phyloP scores from a whole-genome alignment of 176 grass and related monocot genomes.

The Pontederia crassipes region DNA sequence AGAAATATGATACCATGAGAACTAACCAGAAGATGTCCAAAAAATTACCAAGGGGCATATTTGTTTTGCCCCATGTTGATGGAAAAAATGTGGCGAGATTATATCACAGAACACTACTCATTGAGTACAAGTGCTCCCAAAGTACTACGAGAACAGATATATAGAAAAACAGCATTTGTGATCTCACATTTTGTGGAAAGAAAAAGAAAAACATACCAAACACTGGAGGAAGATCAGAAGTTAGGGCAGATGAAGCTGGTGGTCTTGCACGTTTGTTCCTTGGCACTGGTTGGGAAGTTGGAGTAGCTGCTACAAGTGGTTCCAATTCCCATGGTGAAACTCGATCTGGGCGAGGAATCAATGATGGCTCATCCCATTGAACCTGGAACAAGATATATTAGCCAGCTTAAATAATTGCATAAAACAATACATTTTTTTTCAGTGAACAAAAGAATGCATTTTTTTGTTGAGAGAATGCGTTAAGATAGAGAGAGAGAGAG shows the following conservation, averaged over 20 bases:
- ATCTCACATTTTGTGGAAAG: too few relatives aligned
- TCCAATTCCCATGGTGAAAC: conserved; percentile 84
- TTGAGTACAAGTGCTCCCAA: too few relatives aligned
- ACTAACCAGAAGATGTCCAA: conserved; percentile 13
- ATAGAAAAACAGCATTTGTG: too few relatives aligned
- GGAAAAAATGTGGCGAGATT: neutral
- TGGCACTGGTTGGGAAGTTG: conserved; percentile 37
- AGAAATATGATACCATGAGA: neutral
- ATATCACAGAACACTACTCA: too few relatives aligned
- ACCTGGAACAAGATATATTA: conserved; percentile 29
- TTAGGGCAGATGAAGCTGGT: conserved; percentile 34
- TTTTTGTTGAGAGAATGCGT: too few relatives aligned
- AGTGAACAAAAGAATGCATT: too few relatives aligned
- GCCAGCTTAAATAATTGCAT: conserved; percentile 6
- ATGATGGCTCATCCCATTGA: conserved; percentile 89
- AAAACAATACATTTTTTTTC: conserved; percentile 3
- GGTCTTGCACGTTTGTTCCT: conserved; percentile 64
- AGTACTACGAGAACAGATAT: too few relatives aligned
- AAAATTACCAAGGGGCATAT: neutral
- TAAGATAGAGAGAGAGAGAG: neutral
- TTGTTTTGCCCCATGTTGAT: neutral
- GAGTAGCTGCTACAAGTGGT: conserved; percentile 50
- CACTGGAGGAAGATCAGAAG: conserved; percentile 33
- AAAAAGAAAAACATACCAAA: conserved; percentile 32
- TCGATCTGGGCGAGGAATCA: conserved; percentile 53